Evolutionary conservation across 75 land plant species (phyloP).

Genomic region (Cunninghamia lanceolata): DNA sequence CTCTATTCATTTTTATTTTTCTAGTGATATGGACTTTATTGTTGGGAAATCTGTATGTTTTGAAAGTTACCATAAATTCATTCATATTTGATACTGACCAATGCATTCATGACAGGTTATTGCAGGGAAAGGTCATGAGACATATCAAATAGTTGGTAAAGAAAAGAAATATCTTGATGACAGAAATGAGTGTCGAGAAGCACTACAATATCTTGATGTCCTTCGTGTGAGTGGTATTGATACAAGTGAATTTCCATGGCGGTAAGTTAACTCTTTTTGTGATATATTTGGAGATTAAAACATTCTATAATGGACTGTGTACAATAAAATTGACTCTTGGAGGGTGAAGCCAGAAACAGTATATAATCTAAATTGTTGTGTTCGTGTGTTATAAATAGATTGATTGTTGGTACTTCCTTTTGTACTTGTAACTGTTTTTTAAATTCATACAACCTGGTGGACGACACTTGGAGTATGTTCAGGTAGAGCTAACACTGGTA

Average conservation of each 20-base stretch:
- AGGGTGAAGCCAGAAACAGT: background rate
- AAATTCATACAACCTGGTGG: background rate
- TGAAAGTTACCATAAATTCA: background rate
- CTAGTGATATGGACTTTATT: background rate
- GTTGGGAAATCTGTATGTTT: background rate
- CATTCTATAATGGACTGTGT: background rate
- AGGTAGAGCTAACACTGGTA: background rate
- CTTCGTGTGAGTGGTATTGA: conserved; percentile 95
- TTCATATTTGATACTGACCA: background rate
- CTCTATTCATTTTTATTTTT: background rate
- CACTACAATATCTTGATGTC: conserved; percentile 91
- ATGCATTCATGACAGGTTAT: conserved; percentile 56
- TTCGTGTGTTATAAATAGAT: background rate
- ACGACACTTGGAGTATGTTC: background rate
- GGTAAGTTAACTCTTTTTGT: conserved; percentile 34
- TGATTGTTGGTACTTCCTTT: background rate
- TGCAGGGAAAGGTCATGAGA: conserved; percentile 96
- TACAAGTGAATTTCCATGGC: conserved; percentile 98
- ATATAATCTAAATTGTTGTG: background rate
- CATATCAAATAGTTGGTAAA: conserved; percentile 83
- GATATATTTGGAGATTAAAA: background rate
- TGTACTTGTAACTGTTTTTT: background rate
- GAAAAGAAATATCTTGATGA: conserved; percentile 89
- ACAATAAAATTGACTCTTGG: background rate
- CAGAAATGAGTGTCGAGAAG: conserved; percentile 92